Conservation (phyloP, 345 rosid species). For the Dimocarpus longan region DNA sequence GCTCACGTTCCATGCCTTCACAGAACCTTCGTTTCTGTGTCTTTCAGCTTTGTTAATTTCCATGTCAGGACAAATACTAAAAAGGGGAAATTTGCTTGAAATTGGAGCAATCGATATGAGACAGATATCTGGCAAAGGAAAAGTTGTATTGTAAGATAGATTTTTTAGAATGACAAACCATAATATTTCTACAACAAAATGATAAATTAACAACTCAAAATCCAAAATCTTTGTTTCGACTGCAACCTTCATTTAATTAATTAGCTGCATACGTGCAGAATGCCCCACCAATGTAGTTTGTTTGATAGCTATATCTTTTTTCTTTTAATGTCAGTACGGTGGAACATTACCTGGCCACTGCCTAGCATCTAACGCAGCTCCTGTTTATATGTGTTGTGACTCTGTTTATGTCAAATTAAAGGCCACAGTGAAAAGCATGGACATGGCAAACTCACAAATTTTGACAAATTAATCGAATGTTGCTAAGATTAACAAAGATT, state of each 20-base stretch:
- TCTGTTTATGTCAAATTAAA: too few relatives aligned
- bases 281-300: too few relatives aligned
- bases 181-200: neutral
- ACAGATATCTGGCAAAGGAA: neutral
- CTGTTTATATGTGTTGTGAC: too few relatives aligned
- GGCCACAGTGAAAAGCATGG: too few relatives aligned
- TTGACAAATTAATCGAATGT: neutral
- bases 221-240: too few relatives aligned
- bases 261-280: too few relatives aligned
- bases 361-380: neutral
- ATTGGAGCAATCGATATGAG: neutral
- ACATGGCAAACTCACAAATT: neutral
- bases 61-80: neutral
- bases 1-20: constrained; percentile 16
- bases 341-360: neutral
- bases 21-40: neutral
- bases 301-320: too few relatives aligned
- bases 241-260: too few relatives aligned
- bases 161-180: neutral
- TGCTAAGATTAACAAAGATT: neutral
- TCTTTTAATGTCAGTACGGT: too few relatives aligned
- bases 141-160: neutral
- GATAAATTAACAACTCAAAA: too few relatives aligned
- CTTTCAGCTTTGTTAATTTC: neutral
- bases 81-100: neutral